Percentiles rank a stretch among this genome's conserved stretches.
These are phyloP conservation scores for Blastobotrys muscicola DNA, from an alignment of 805 yeast species.

Conservation along the genomic window DNA sequence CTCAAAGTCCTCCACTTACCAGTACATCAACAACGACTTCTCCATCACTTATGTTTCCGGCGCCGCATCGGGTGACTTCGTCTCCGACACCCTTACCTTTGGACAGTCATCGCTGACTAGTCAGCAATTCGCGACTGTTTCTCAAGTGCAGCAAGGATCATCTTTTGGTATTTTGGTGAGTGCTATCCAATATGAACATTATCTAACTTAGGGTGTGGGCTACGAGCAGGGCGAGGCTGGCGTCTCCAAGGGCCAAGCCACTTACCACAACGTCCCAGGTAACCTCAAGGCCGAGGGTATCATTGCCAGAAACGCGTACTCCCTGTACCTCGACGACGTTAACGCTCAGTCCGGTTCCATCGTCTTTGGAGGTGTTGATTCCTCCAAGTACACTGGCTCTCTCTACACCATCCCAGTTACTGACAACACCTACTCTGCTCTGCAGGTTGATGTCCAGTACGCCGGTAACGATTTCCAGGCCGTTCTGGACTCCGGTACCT, in stretches of 20 bases:
- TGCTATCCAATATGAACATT: no score
- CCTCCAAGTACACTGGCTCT: constrained; percentile 31
- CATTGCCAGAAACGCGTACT: constrained; percentile 46
- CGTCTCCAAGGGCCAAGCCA: no score
- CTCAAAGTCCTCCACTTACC: constrained; percentile 15
- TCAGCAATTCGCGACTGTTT: constrained; percentile 11
- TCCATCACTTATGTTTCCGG: constrained; percentile 11
- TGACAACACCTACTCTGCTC: constrained; percentile 17
- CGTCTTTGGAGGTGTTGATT: constrained; percentile 44
- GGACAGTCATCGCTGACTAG: constrained; percentile 40
- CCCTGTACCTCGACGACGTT: constrained; percentile 28
- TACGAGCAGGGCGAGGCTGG: no score
- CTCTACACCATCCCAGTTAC: constrained; percentile 33
- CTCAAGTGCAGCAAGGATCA: no score
- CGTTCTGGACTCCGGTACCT: constrained; percentile 44
- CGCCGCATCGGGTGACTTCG: constrained; percentile 41
- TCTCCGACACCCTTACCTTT: constrained; percentile 42
- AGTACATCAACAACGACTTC: constrained; percentile 7
- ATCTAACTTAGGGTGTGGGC: no score
- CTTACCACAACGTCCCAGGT: constrained; percentile 52
- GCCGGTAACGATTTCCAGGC: constrained; percentile 1
- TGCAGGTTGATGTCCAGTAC: constrained; percentile 11
- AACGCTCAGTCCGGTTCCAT: no score
- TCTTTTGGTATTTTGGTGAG: no score
- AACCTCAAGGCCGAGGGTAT: constrained; percentile 46